Conservation (phyloP, 306 rosid genomes). For the Dryas alaskensis region DNA sequence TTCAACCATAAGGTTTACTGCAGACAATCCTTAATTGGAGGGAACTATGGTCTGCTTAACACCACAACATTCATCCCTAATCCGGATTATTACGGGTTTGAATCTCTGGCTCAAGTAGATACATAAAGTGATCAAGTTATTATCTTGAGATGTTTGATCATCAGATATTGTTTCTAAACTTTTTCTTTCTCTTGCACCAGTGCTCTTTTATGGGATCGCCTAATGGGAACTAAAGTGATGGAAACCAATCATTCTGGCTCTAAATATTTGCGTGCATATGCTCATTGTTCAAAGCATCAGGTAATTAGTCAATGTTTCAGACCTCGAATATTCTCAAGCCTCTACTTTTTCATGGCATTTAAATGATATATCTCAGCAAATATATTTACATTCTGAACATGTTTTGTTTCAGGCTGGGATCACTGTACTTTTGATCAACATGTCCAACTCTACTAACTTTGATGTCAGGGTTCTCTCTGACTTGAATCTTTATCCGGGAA, state of each 20-base stretch:
- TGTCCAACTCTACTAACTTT: constrained; percentile 44
- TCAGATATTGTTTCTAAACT: background rate
- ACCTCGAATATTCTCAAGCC: background rate
- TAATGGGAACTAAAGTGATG: constrained; percentile 49
- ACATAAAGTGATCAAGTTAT: too few relatives aligned
- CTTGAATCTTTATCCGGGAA: constrained; percentile 23
- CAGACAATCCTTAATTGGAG: constrained; percentile 63
- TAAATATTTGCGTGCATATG: constrained; percentile 39
- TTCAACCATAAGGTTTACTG: constrained; percentile 57
- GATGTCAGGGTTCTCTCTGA: constrained; percentile 32
- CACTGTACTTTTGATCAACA: constrained; percentile 53
- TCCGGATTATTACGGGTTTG: constrained; percentile 61
- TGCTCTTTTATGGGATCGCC: constrained; percentile 52
- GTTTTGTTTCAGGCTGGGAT: constrained; percentile 41
- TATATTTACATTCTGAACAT: background rate
- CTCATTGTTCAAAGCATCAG: constrained; percentile 40
- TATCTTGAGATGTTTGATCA: too few relatives aligned
- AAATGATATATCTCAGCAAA: background rate
- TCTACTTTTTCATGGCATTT: background rate
- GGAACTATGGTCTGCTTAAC: constrained; percentile 61
- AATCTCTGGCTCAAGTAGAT: background rate
- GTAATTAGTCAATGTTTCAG: constrained; percentile 6
- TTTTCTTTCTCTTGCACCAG: constrained; percentile 5
- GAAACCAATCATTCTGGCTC: constrained; percentile 35
- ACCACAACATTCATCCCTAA: constrained; percentile 62